Evolutionary conservation across 1,284 basidiomycete species (phyloP).

Genomic region (Microbotryum intermedium): DNA sequence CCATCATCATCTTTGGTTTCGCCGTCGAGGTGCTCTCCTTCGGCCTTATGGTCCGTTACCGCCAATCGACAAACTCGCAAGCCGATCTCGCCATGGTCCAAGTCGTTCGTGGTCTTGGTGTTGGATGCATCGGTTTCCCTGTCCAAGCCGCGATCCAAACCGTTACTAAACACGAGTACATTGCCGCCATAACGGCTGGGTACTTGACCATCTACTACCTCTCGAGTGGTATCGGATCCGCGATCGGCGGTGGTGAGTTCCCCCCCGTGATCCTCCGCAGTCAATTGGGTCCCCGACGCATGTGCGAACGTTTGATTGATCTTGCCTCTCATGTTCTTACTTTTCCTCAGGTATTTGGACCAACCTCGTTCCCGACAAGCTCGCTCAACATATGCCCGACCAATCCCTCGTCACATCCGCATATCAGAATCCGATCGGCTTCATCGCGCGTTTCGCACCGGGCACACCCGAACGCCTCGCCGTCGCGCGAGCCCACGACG

Average conservation of each 20-base stretch:
- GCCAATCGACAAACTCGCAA: constrained; percentile 31
- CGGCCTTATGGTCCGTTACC: constrained; percentile 39
- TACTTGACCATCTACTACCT: constrained; percentile 39
- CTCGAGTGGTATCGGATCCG: constrained; percentile 37
- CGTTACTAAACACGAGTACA: constrained; percentile 37
- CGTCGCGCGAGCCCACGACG: constrained; percentile 38
- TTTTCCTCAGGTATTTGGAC: constrained; percentile 34
- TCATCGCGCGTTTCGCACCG: constrained; percentile 29
- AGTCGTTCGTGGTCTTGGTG: constrained; percentile 34
- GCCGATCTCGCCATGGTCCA: constrained; percentile 38
- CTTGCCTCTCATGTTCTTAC: neutral
- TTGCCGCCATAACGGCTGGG: constrained; percentile 37
- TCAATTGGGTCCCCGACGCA: neutral
- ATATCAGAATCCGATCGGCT: constrained; percentile 36
- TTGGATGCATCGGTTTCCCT: constrained; percentile 38
- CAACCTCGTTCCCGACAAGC: constrained; percentile 35
- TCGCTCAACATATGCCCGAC: constrained; percentile 34
- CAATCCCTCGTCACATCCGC: constrained; percentile 31
- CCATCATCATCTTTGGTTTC: constrained; percentile 37
- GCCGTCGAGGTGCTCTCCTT: constrained; percentile 32
- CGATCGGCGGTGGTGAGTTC: constrained; percentile 36
- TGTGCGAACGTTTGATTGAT: too few species aligned
- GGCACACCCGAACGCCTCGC: constrained; percentile 35
- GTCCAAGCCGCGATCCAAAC: constrained; percentile 38
- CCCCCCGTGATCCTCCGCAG: neutral